These are phyloP conservation scores for Ascochyta koolunga DNA, from an alignment of 2,329 filamentous ascomycete species.

Conservation along the genomic window DNA sequence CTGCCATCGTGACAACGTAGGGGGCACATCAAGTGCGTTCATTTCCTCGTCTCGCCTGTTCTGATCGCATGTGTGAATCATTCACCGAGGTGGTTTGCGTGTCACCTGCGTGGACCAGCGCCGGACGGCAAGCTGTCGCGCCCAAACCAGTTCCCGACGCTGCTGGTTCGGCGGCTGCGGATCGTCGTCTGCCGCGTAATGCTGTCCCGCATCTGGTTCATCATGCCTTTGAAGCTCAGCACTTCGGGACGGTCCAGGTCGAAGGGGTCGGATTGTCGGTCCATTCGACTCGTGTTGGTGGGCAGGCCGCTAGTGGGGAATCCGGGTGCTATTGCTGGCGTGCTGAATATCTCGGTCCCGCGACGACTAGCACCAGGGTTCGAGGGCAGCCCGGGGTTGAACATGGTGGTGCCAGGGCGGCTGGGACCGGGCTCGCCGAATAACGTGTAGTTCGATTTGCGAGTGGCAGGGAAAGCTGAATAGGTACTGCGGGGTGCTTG, in stretches of 20 bases:
- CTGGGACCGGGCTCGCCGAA: slow-evolving; percentile 46
- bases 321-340: slow-evolving; percentile 26
- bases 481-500: slow-evolving; percentile 12
- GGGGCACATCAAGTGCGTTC: slow-evolving; percentile 11
- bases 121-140: slow-evolving; percentile 28
- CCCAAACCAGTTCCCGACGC: slow-evolving; percentile 36
- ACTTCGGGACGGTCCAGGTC: slow-evolving; percentile 50
- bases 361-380: slow-evolving; percentile 20
- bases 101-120: slow-evolving; percentile 13
- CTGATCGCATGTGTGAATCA: background rate
- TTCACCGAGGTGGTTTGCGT: background rate
- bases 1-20: slow-evolving; percentile 31
- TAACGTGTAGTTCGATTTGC: slow-evolving; percentile 35
- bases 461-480: slow-evolving; percentile 23
- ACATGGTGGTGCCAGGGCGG: slow-evolving; percentile 30
- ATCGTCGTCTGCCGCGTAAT: slow-evolving; percentile 35
- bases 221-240: slow-evolving; percentile 40
- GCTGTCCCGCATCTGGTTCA: slow-evolving; percentile 37
- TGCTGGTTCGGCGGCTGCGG: slow-evolving; percentile 36
- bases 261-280: slow-evolving; percentile 49
- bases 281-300: slow-evolving; percentile 24
- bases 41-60: background rate
- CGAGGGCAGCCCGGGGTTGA: slow-evolving; percentile 5
- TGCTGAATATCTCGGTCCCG: slow-evolving; percentile 35
- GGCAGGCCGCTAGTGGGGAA: slow-evolving; percentile 4